Evolutionary conservation across 371 early-diverging fungal species (phyloP), one percentile per base, ranked within the genome.

Genomic region (Coemansia sp.): DNA sequence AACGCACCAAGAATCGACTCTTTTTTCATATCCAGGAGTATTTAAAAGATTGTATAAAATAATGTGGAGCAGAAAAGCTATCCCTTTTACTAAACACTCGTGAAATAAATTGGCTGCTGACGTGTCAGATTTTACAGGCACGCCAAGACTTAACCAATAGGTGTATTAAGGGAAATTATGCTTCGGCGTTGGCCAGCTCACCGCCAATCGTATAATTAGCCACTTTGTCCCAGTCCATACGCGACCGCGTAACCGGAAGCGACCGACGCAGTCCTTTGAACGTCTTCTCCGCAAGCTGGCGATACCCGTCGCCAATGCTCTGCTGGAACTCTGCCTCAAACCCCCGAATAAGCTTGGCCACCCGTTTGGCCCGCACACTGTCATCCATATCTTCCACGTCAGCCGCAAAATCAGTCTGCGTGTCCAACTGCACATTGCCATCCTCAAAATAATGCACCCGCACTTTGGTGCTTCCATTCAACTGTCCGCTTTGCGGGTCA

Each of bases 381-480:
- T 28, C 65, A 26, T 64, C 65, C 1, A 70, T 19, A 8, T 13
- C 64, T 1, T 32, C 23, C 40, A 84, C 51, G 53, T 74, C 77
- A 3, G 80, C 78, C n/a, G 83, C 82, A 53, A 88, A 69, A 0
- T 88, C 88, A 71, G 92, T 91, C 21, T 83, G 83, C 15, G 92
- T 84, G 63, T 92, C 89, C 63, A 96, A 78, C 80, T 98, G 99
- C 48, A 98, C 97, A 69, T 98, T 98, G 26, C 99, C 99, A 67
- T 98, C 97, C 83, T 98, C 99, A 78, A 93, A 98, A 80, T 98
- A 98, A 71, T 98, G 99, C 17, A 97, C 94, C 55, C 88, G 84
- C 24, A 90, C 87, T 71, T 87, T 86, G 44, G 92, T 69, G 11
- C 66, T 67, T 2, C 96, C 97, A 64, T 82, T 88, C 13, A 96